A percentile compares a stretch with the other conserved stretches of the same genome.
Conservation (phyloP, 1,284 basidiomycete genomes). For the Ceratobasidium papillatum region DNA sequence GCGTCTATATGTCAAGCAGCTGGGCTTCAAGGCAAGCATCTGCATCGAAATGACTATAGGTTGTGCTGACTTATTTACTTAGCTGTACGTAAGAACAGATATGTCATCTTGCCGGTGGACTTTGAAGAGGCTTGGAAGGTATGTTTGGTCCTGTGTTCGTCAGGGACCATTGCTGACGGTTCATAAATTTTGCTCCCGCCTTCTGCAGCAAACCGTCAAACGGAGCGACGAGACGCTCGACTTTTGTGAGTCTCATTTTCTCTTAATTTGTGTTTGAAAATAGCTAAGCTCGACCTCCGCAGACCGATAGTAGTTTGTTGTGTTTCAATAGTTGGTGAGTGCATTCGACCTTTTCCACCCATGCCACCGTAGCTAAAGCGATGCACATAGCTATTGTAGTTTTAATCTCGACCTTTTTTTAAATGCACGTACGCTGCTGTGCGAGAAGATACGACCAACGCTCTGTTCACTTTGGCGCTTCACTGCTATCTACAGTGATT, state of each 20-base stretch:
- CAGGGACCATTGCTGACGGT: constrained; percentile 44
- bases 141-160: constrained; percentile 53
- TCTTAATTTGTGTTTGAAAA: background rate
- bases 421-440: background rate
- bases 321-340: constrained; percentile 46
- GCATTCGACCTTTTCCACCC: background rate
- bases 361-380: constrained; percentile 26
- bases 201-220: constrained; percentile 87
- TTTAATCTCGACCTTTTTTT: constrained; percentile 20
- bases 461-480: constrained; percentile 78
- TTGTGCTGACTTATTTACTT: constrained; percentile 17
- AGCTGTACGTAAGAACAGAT: constrained; percentile 98
- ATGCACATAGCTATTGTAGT: constrained; percentile 17
- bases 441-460: constrained; percentile 4
- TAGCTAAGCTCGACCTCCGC: constrained; percentile 34
- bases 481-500: constrained; percentile 68
- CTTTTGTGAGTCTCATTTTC: constrained; percentile 76
- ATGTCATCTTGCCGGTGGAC: constrained; percentile 95
- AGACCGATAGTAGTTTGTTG: constrained; percentile 48
- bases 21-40: constrained; percentile 85
- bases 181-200: constrained; percentile 46
- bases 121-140: constrained; percentile 99
- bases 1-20: constrained; percentile 96
- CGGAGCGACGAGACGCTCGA: constrained; percentile 92
- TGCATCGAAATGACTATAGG: background rate